Evolutionary conservation across 2,329 filamentous ascomycete species (phyloP).

Genomic region (Penicillium capsulatum): DNA sequence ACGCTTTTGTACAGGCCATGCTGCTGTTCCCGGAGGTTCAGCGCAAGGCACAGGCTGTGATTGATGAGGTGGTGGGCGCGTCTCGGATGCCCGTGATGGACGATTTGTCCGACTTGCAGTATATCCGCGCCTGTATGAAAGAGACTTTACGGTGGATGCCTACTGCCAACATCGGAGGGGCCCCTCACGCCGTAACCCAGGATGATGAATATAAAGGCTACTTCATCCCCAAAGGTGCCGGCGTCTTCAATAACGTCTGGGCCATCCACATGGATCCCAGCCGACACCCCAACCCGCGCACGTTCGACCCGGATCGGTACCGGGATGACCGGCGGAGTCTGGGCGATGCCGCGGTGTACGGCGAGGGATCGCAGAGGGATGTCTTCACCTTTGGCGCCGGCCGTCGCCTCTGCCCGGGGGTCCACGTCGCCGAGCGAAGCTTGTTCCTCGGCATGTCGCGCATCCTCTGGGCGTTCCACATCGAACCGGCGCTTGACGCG

Average conservation of each 20-base stretch:
- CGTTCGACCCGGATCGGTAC: slow-evolving; percentile 40
- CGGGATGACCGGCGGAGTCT: slow-evolving; percentile 28
- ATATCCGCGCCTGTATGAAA: slow-evolving; percentile 33
- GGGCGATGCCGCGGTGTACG: slow-evolving; percentile 33
- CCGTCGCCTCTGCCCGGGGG: slow-evolving; percentile 2
- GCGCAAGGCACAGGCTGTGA: slow-evolving; percentile 37
- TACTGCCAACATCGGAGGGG: slow-evolving; percentile 41
- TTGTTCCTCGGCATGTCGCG: not conserved
- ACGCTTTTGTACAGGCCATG: slow-evolving; percentile 49
- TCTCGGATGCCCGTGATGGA: slow-evolving; percentile 33
- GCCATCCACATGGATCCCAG: slow-evolving; percentile 41
- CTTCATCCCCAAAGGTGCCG: slow-evolving; percentile 48
- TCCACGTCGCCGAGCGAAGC: not conserved
- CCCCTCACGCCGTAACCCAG: slow-evolving; percentile 47
- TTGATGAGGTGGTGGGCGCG: slow-evolving; percentile 33
- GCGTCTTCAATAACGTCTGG: slow-evolving; percentile 45
- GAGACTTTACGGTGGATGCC: slow-evolving; percentile 41
- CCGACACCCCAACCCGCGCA: slow-evolving; percentile 39
- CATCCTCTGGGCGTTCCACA: slow-evolving; percentile 1
- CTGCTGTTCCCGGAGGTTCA: slow-evolving; percentile 46
- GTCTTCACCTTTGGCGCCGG: slow-evolving; percentile 51
- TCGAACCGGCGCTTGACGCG: not conserved
- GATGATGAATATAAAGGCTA: slow-evolving; percentile 50
- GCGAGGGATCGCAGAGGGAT: slow-evolving; percentile 46
- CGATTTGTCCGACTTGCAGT: slow-evolving; percentile 31